These are phyloP conservation scores for Fonsecaea pedrosoi DNA, from an alignment of 2,329 filamentous ascomycete species.

Conservation along the genomic window DNA sequence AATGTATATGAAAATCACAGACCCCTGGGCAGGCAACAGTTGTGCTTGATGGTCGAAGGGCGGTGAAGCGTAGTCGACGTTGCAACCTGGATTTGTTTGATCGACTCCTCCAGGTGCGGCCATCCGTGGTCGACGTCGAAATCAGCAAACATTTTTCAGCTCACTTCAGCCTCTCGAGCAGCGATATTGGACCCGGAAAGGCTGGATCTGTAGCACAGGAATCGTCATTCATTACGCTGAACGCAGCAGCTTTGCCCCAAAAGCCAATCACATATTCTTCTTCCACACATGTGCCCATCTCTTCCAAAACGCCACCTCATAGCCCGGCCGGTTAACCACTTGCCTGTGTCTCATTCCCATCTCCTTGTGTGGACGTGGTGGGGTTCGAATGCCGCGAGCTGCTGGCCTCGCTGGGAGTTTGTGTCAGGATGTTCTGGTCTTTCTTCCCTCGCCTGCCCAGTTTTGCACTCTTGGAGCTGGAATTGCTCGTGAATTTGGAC, in stretches of 20 bases:
- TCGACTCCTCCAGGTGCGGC: neutral
- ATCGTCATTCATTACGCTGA: slow-evolving; percentile 3
- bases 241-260: neutral
- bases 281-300: neutral
- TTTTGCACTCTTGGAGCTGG: slow-evolving; percentile 7
- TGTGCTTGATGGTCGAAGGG: neutral
- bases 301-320: neutral
- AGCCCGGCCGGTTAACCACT: neutral
- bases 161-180: neutral
- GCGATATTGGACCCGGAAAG: neutral
- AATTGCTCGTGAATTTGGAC: slow-evolving; percentile 12
- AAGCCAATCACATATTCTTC: neutral
- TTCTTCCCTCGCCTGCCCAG: neutral
- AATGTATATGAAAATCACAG: too few species aligned
- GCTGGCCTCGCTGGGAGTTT: neutral
- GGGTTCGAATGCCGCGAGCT: neutral
- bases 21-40: neutral
- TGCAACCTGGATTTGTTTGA: neutral
- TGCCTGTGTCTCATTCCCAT: neutral
- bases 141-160: neutral
- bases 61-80: neutral
- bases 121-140: neutral
- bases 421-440: neutral
- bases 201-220: neutral
- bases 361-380: neutral